Conservation (phyloP, 1,139 yeast genomes). For the Groenewaldozyma auringiensis region DNA sequence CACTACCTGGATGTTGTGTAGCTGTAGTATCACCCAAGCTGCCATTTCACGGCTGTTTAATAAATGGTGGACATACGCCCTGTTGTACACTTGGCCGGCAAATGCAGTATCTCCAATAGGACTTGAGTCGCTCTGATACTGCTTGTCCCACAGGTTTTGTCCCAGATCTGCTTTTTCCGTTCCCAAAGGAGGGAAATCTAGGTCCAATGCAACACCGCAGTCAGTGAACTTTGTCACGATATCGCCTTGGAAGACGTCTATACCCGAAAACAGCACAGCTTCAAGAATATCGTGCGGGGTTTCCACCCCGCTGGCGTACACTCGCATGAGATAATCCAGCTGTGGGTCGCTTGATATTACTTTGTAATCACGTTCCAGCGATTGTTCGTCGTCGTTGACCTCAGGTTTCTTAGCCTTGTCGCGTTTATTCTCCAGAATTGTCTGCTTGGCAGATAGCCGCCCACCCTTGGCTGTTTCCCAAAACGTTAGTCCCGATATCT, state of each 20-base stretch:
- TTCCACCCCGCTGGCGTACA: slow-evolving; percentile 21
- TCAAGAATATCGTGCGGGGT: slow-evolving; percentile 32
- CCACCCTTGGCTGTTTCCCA: slow-evolving; percentile 13
- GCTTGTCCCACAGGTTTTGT: slow-evolving; percentile 29
- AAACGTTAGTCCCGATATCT: slow-evolving; percentile 6
- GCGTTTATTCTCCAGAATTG: slow-evolving; percentile 11
- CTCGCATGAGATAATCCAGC: slow-evolving; percentile 17
- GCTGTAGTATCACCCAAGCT: slow-evolving; percentile 36
- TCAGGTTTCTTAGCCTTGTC: slow-evolving; percentile 9
- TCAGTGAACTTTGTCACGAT: slow-evolving; percentile 29
- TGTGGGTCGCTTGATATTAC: slow-evolving; percentile 5
- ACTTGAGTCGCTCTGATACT: slow-evolving; percentile 28
- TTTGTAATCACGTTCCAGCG: not conserved
- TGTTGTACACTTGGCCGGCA: slow-evolving; percentile 25
- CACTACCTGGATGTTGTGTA: slow-evolving; percentile 31
- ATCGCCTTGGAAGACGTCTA: slow-evolving; percentile 32
- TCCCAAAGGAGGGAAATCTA: slow-evolving; percentile 21
- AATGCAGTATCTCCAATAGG: slow-evolving; percentile 18
- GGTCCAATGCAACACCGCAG: slow-evolving; percentile 34
- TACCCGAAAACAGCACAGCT: slow-evolving; percentile 25
- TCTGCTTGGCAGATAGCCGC: slow-evolving; percentile 15
- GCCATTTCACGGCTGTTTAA: slow-evolving; percentile 37
- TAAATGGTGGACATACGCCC: slow-evolving; percentile 37
- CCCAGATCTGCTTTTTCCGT: slow-evolving; percentile 19
- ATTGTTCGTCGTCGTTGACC: not conserved